Conservation (phyloP, 2,329 filamentous ascomycete genomes). For the Colletotrichum viniferum region DNA sequence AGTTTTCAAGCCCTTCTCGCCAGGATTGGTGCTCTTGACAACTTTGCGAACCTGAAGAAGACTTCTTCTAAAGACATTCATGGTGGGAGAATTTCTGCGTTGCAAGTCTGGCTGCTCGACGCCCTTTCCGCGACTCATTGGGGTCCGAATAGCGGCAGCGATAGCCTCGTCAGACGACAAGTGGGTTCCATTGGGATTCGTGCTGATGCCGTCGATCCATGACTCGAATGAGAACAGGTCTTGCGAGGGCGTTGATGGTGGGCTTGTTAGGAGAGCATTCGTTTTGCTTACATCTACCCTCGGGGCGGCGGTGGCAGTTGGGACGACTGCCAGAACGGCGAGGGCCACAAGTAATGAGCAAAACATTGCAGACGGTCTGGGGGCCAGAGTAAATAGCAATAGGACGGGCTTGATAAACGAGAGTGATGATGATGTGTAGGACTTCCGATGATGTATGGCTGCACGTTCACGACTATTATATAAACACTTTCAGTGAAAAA, state of each 20-base stretch:
- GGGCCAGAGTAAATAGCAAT: not conserved
- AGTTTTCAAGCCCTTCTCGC: not conserved
- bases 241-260: not conserved
- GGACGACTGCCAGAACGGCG: not conserved
- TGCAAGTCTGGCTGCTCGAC: not conserved
- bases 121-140: not conserved
- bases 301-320: not conserved
- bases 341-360: not conserved
- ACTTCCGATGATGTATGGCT: not conserved
- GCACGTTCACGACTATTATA: not conserved
- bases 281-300: not conserved
- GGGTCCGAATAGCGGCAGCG: not conserved
- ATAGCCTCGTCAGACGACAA: not conserved
- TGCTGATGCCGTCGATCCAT: not conserved
- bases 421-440: not conserved
- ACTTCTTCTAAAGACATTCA: not conserved
- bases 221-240: not conserved
- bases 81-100: not conserved
- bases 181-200: not conserved
- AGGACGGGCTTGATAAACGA: not conserved
- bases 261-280: not conserved
- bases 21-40: not conserved
- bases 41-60: not conserved
- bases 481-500: not conserved
- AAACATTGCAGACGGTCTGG: not conserved